A percentile compares a stretch with the other conserved stretches of the same genome.
Conservation (phyloP, 2,329 filamentous ascomycete species). For the Colletotrichum euphorbiae region DNA sequence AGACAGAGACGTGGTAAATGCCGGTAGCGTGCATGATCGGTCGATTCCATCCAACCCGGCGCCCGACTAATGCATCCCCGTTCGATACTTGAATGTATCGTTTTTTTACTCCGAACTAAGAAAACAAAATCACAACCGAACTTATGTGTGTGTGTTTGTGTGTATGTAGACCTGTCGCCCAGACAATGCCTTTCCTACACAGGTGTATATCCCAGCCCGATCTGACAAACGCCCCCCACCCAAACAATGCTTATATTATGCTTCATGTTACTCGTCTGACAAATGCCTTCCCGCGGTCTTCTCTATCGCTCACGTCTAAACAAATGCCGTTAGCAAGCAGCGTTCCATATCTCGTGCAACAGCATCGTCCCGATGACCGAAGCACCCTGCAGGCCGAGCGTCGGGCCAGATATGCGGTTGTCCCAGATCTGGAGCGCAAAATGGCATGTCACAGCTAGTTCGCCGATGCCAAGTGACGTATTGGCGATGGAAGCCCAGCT, state of each 20-base stretch:
- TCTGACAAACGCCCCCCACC: slow-evolving; percentile 23
- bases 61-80: background rate
- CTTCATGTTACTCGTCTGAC: slow-evolving; percentile 35
- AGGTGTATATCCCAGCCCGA: slow-evolving; percentile 6
- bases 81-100: background rate
- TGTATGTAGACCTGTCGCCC: background rate
- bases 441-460: slow-evolving; percentile 37
- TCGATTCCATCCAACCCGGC: background rate
- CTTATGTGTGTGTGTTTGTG: background rate
- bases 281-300: background rate
- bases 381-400: slow-evolving; percentile 28
- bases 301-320: too few relatives aligned
- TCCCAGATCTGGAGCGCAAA: slow-evolving; percentile 37
- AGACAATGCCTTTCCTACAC: slow-evolving; percentile 1
- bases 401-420: slow-evolving; percentile 5
- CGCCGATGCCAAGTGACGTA: slow-evolving; percentile 33
- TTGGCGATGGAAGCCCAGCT: slow-evolving; percentile 33
- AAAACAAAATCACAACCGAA: background rate
- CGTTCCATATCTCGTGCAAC: slow-evolving; percentile 38
- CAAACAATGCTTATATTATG: slow-evolving; percentile 22
- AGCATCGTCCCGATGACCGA: slow-evolving; percentile 38
- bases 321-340: slow-evolving; percentile 13
- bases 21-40: slow-evolving; percentile 10
- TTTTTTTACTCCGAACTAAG: background rate
- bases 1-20: background rate